phyloP scores from a whole-genome alignment of 352 stramenopile genomes.

The Phytophthora litchii region DNA sequence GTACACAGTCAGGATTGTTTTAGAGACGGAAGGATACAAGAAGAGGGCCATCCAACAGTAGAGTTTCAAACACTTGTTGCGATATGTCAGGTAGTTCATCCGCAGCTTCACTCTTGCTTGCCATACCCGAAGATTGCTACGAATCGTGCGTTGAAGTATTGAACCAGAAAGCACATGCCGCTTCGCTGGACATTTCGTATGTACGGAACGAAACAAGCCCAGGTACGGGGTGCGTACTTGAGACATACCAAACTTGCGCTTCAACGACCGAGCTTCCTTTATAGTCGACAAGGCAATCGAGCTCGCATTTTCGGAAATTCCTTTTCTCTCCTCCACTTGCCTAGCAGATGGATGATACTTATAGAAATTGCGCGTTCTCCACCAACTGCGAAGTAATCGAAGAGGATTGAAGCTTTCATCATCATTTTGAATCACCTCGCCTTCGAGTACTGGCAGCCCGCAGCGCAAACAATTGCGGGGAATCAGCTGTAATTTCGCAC shows the following conservation, averaged over 20 bases:
- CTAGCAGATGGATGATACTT: constrained; percentile 1
- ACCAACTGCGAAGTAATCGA: constrained; percentile 50
- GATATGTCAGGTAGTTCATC: constrained; percentile 87
- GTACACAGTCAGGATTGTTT: constrained; percentile 82
- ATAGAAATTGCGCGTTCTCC: constrained; percentile 26
- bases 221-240: constrained; percentile 73
- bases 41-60: constrained; percentile 81
- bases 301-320: not conserved
- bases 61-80: constrained; percentile 80
- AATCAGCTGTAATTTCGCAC: constrained; percentile 65
- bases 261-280: constrained; percentile 47
- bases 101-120: constrained; percentile 77
- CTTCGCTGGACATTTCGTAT: constrained; percentile 56
- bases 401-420: constrained; percentile 65
- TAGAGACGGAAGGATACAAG: constrained; percentile 78
- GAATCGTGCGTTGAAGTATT: constrained; percentile 70
- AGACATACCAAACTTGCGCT: constrained; percentile 77
- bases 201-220: constrained; percentile 61
- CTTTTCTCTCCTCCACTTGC: not conserved
- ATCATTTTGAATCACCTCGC: constrained; percentile 54
- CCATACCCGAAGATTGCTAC: constrained; percentile 77
- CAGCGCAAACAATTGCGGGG: constrained; percentile 74
- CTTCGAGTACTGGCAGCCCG: constrained; percentile 65
- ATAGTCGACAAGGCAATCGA: constrained; percentile 2
- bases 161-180: constrained; percentile 50